Base-by-base conservation (phyloP, 768 basidiomycete species). In the Amanita molliuscula region DNA sequence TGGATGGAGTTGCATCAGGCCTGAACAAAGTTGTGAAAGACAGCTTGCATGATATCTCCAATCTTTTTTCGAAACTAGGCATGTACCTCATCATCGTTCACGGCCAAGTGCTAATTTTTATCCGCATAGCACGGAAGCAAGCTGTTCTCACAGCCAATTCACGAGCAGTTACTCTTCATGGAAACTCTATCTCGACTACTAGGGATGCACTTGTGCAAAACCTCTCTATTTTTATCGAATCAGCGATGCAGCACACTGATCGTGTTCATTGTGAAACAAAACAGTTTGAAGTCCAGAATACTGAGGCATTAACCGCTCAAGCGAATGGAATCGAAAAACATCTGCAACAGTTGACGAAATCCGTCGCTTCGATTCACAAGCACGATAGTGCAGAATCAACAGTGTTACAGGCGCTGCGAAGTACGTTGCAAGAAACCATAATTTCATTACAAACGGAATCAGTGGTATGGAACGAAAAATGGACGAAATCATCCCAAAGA, bases 1-100 rank as follows among this genome's bases (percentile, higher is more conserved):
- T 96, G 40, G 79, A 95, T 56, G 66, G 64, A n/a, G 80, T 94
- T 3, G 93, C 94, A 0, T 66, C 61, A 20, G 78, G 75, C 2
- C 65, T 95, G 51, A 88, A 80, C 62, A 70, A 70, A 38, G 76
- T 81, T 16, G 78, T 79, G 0, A 65, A 72, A n/a, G 79, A 90
- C 54, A 82, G 81, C 52, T 67, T 88, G 15, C 70, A 71, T 6
- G 88, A 96, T 60, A 71, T 94, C 33, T 64, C 60, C 13, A 78
- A 79, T 0, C 66, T 94, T 20, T 89, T 91, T 55, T 79, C 79
- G 37, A 96, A 95, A 66, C 76, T 96, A 41, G 86, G 92, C 92
- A 59, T 79, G 58, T 21, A 21, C 21, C 28, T 40, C 16, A 23
- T 10, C 26, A 15, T 41, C 26, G 10, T 41, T n/a, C 16, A 42